Evolutionary conservation across 1,284 basidiomycete genomes (phyloP).

Genomic region (Sparassis latifolia): DNA sequence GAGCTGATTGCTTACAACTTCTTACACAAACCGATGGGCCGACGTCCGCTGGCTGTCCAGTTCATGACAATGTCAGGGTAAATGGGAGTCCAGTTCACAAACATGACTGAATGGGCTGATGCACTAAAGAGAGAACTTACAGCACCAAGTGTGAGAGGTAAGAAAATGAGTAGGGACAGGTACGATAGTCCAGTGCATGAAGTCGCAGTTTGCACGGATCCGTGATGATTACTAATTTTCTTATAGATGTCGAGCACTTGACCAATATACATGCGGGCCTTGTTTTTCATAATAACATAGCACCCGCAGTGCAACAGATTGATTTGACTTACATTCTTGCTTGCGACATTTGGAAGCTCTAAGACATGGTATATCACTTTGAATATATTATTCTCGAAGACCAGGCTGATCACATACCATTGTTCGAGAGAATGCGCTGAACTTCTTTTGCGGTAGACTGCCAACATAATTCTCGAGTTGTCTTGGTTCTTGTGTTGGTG

Average conservation of each 20-base stretch:
- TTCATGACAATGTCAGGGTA: background rate
- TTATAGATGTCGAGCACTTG: conserved; percentile 8
- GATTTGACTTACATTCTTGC: conserved; percentile 1
- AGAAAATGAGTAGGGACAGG: conserved; percentile 3
- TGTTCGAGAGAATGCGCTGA: no score
- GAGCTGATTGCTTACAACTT: no score
- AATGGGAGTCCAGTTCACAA: background rate
- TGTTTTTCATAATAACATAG: conserved; percentile 5
- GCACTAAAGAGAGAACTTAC: no score
- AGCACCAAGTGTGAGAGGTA: conserved; percentile 1
- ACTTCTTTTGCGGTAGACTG: background rate
- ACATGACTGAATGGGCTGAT: background rate
- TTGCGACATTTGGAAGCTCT: conserved; percentile 4
- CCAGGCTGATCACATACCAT: no score
- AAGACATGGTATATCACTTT: background rate
- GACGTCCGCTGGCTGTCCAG: no score
- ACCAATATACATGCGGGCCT: conserved; percentile 3
- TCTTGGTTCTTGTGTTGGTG: background rate
- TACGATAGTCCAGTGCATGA: conserved; percentile 2
- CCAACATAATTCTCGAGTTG: conserved; percentile 3
- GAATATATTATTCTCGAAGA: no score
- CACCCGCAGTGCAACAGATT: conserved; percentile 1
- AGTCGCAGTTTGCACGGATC: background rate
- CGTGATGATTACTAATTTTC: conserved; percentile 2
- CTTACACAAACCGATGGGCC: no score